Percentiles rank a stretch among this genome's conserved stretches.
Conservation (phyloP, 371 early-diverging fungal species). For the Chytridium lagenaria region DNA sequence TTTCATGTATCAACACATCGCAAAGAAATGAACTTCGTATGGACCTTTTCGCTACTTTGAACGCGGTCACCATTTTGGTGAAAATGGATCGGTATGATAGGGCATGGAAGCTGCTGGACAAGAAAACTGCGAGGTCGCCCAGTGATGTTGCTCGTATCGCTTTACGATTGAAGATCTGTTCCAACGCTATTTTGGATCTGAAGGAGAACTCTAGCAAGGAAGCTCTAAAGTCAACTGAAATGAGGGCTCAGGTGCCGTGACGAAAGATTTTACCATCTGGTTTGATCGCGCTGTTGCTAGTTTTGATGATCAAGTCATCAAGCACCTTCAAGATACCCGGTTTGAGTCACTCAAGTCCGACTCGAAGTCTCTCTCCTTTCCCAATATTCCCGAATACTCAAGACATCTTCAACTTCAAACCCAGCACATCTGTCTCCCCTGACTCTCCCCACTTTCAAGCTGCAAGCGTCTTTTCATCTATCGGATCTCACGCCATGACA, state of each 20-base stretch:
- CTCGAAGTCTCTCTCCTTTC: not conserved
- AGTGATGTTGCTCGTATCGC: too few relatives aligned
- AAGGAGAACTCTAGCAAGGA: too few relatives aligned
- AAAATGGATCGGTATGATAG: not conserved
- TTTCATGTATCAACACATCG: not conserved
- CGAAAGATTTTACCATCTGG: not conserved
- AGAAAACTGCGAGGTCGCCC: not conserved
- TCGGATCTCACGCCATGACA: too few relatives aligned
- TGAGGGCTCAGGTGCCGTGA: not conserved
- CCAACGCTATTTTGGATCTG: too few relatives aligned
- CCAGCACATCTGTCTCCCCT: too few relatives aligned
- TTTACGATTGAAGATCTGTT: too few relatives aligned
- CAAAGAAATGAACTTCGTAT: not conserved
- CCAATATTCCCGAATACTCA: not conserved
- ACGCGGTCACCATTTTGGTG: not conserved
- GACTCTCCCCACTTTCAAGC: too few relatives aligned
- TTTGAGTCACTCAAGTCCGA: not conserved
- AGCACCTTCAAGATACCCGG: not conserved
- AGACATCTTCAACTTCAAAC: too few relatives aligned
- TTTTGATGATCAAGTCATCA: not conserved
- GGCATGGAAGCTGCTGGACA: not conserved
- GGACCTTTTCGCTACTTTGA: not conserved
- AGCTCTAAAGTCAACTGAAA: not conserved
- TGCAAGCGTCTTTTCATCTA: too few relatives aligned
- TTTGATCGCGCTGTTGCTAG: not conserved